Conservation (phyloP, 2,329 filamentous ascomycete species). For the Colletotrichum acutatum region DNA sequence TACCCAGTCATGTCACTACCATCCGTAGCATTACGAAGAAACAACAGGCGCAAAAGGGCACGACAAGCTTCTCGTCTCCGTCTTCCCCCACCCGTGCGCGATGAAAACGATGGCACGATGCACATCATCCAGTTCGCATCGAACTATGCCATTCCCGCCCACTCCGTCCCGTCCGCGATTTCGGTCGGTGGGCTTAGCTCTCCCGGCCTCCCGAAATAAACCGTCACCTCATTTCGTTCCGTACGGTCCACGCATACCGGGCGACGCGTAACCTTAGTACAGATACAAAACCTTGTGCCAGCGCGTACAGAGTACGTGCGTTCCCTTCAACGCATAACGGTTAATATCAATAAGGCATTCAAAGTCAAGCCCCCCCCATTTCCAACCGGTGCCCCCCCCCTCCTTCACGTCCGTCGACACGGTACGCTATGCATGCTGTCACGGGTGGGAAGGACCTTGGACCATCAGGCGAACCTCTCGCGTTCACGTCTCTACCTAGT, state of each 20-base stretch:
- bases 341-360: conserved; percentile 25
- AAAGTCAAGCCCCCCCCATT: conserved; percentile 12
- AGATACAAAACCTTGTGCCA: neutral
- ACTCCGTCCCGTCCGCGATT: neutral
- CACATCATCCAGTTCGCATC: conserved; percentile 11
- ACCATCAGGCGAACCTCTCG: conserved; percentile 17
- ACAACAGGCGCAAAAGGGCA: neutral
- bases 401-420: neutral
- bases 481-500: conserved; percentile 1
- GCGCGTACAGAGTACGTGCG: neutral
- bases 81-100: neutral
- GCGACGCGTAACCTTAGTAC: neutral
- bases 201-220: conserved; percentile 6
- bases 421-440: neutral
- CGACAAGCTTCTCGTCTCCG: neutral
- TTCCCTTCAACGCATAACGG: conserved; percentile 12
- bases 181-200: neutral
- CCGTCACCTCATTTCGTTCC: neutral
- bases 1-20: neutral
- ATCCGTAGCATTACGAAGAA: neutral
- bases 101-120: neutral
- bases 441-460: conserved; percentile 1
- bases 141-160: neutral
- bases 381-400: neutral
- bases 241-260: neutral